Evolutionary conservation across 495 filamentous ascomycete species (phyloP).

Genomic region (Pseudotulostoma volvatum): DNA sequence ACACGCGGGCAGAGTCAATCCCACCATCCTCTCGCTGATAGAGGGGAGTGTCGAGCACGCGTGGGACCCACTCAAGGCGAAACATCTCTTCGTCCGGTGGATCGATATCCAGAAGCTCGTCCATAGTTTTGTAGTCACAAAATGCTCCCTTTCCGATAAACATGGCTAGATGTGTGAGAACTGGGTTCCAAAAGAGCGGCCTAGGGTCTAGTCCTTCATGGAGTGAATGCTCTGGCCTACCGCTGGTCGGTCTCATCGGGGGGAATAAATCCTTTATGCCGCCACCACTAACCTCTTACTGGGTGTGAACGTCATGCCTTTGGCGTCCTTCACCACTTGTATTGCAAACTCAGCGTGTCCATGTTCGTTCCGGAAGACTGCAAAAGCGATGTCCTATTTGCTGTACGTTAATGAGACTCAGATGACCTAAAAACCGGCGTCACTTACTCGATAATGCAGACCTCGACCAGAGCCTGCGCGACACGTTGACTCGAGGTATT

Average conservation of each 20-base stretch:
- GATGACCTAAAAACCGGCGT: neutral
- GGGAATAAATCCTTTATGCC: too few relatives aligned
- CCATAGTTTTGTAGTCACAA: slow-evolving; percentile 6
- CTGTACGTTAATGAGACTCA: neutral
- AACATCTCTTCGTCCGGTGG: slow-evolving; percentile 7
- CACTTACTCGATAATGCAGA: slow-evolving; percentile 4
- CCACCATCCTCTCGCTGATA: too few relatives aligned
- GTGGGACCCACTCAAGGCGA: slow-evolving; percentile 6
- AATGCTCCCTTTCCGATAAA: slow-evolving; percentile 2
- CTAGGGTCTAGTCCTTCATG: slow-evolving; percentile 4
- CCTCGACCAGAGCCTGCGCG: slow-evolving; percentile 3
- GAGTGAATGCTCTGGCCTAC: slow-evolving; percentile 7
- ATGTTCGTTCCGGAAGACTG: slow-evolving; percentile 9
- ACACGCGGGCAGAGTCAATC: too few relatives aligned
- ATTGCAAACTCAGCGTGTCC: slow-evolving; percentile 7
- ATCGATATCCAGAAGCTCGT: slow-evolving; percentile 8
- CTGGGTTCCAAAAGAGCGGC: slow-evolving; percentile 5
- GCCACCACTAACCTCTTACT: slow-evolving; percentile 6
- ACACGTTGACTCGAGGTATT: slow-evolving; percentile 4
- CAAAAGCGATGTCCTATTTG: slow-evolving; percentile 9
- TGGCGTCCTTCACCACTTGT: slow-evolving; percentile 7
- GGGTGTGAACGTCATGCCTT: slow-evolving; percentile 5
- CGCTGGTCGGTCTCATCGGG: too few relatives aligned
- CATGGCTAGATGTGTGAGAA: slow-evolving; percentile 2
- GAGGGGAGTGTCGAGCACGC: too few relatives aligned